Evolutionary conservation across 495 filamentous ascomycete species (phyloP).

Genomic region (Lineolata rhizophorae): DNA sequence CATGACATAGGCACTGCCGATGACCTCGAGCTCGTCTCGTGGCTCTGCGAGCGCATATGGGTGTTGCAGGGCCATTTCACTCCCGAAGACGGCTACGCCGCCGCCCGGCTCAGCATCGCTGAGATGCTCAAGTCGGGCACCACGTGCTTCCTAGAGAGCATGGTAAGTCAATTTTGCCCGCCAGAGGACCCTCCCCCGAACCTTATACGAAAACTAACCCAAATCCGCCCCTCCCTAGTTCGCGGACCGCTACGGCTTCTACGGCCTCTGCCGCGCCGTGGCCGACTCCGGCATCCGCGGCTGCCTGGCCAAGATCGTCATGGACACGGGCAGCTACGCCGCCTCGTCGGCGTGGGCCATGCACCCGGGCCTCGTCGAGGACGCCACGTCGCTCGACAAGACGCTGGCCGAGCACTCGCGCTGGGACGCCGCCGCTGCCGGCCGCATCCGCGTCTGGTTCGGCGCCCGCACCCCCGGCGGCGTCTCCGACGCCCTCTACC

Average conservation of each 20-base stretch:
- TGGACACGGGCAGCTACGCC: conserved; percentile 19
- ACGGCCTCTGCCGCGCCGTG: conserved; percentile 6
- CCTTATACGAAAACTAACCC: conserved; percentile 1
- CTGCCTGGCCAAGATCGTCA: conserved; percentile 9
- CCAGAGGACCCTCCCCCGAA: too few species aligned
- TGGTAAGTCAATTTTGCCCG: conserved; percentile 1
- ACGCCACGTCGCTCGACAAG: conserved; percentile 23
- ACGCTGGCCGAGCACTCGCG: conserved; percentile 25
- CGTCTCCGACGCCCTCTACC: conserved; percentile 23
- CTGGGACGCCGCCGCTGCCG: conserved; percentile 22
- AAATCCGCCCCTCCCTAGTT: neutral
- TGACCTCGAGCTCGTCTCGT: conserved; percentile 7
- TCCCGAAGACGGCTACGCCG: conserved; percentile 8
- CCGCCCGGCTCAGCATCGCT: conserved; percentile 5
- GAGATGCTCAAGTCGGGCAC: conserved; percentile 8
- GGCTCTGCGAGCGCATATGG: conserved; percentile 9
- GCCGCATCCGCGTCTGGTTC: conserved; percentile 28
- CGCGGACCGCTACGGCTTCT: conserved; percentile 6
- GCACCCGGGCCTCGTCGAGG: conserved; percentile 26
- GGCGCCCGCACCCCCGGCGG: conserved; percentile 27
- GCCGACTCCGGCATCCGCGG: conserved; percentile 6
- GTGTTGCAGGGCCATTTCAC: conserved; percentile 9
- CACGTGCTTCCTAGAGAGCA: conserved; percentile 8
- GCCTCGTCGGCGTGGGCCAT: conserved; percentile 26
- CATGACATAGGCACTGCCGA: conserved; percentile 5